Evolutionary conservation across 2,329 filamentous ascomycete species (phyloP).

Genomic region (Dothistroma pini): DNA sequence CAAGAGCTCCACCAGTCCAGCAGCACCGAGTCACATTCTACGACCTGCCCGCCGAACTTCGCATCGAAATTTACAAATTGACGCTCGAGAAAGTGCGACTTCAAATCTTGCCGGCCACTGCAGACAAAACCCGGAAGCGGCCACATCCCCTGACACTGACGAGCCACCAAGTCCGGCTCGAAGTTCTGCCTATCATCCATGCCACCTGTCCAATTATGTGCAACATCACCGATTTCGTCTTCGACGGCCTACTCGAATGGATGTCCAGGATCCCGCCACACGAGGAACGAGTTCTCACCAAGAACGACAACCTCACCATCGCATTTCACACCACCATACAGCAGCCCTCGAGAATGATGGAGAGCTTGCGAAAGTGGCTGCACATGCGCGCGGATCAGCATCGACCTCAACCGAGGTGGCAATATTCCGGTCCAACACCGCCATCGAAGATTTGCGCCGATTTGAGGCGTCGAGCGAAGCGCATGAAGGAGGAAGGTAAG

Average conservation of each 20-base stretch:
- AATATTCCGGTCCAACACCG: constrained; percentile 26
- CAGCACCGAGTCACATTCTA: constrained; percentile 24
- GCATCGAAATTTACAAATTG: constrained; percentile 33
- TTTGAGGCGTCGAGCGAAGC: constrained; percentile 28
- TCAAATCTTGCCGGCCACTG: constrained; percentile 29
- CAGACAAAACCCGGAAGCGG: constrained; percentile 12
- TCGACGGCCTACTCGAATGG: constrained; percentile 31
- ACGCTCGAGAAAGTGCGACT: constrained; percentile 29
- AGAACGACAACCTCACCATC: constrained; percentile 29
- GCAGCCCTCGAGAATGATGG: constrained; percentile 13
- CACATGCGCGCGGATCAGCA: constrained; percentile 29
- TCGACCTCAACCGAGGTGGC: constrained; percentile 32
- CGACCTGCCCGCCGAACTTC: constrained; percentile 33
- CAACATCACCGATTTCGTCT: constrained; percentile 33
- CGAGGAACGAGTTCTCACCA: constrained; percentile 27
- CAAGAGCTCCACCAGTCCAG: constrained; percentile 10
- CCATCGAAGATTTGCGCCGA: constrained; percentile 30
- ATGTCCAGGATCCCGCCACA: constrained; percentile 29
- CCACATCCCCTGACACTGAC: constrained; percentile 30
- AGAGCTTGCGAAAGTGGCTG: constrained; percentile 30
- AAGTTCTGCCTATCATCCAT: constrained; percentile 33
- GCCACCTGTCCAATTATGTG: constrained; percentile 29
- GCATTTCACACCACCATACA: constrained; percentile 23
- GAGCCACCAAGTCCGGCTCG: constrained; percentile 30
- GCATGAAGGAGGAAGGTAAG: constrained; percentile 30